A percentile compares a stretch with the other conserved stretches of the same genome.
phyloP scores from a whole-genome alignment of 2,329 filamentous ascomycete species.

The Metarhizium humberi region DNA sequence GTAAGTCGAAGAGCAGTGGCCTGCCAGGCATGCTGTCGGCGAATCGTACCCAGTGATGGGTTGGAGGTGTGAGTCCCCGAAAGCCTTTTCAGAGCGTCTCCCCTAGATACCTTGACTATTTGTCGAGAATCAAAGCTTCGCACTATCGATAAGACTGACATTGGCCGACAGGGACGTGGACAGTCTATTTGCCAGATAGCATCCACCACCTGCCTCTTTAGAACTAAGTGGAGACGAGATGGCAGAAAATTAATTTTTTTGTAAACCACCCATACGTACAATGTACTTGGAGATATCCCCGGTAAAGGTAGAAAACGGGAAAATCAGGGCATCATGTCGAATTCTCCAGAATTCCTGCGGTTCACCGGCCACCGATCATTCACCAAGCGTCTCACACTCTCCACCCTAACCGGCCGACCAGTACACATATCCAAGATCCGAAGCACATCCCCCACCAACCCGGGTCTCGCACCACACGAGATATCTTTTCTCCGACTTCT shows the following conservation, averaged over 20 bases:
- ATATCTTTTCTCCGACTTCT: conserved; percentile 92
- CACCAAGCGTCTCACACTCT: conserved; percentile 73
- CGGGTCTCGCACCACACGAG: conserved; percentile 85
- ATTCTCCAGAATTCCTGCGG: conserved; percentile 49
- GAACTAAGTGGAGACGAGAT: neutral
- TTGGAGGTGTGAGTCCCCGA: neutral
- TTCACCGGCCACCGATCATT: conserved; percentile 83
- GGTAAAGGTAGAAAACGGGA: neutral
- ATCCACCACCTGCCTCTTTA: conserved; percentile 22
- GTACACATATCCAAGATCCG: conserved; percentile 93
- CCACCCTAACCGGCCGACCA: conserved; percentile 82
- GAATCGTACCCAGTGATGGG: neutral
- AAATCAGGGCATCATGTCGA: conserved; percentile 19
- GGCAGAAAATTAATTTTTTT: conserved; percentile 31
- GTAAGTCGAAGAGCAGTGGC: conserved; percentile 24
- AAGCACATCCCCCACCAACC: conserved; percentile 72
- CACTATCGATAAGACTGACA: conserved; percentile 23
- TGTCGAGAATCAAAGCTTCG: neutral
- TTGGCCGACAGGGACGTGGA: no score
- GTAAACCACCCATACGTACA: neutral
- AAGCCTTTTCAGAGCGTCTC: neutral
- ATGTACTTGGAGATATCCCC: no score
- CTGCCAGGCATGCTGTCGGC: conserved; percentile 25
- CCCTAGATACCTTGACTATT: neutral
- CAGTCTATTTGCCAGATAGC: neutral